Conservation (phyloP, 495 filamentous ascomycete genomes). For the Pseudotulostoma volvatum region DNA sequence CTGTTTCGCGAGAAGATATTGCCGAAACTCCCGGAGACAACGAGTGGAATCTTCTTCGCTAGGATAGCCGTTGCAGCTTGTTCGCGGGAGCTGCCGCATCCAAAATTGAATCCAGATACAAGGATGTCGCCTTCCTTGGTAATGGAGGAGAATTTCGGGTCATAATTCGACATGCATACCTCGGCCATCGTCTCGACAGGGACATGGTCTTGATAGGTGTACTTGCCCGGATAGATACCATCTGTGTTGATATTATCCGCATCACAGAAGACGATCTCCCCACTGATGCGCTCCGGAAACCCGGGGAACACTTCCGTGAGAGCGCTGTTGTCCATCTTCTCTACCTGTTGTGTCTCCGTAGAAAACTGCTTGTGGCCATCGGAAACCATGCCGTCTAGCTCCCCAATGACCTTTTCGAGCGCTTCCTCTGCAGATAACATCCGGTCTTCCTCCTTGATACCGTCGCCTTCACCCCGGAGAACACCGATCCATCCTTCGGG, state of each 20-base stretch:
- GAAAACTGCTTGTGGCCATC: conserved; percentile 27
- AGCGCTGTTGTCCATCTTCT: conserved; percentile 7
- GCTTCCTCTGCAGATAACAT: conserved; percentile 47
- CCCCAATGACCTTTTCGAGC: conserved; percentile 47
- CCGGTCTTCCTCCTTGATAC: conserved; percentile 40
- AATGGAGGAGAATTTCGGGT: conserved; percentile 36
- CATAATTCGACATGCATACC: conserved; percentile 73
- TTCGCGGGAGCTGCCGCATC: conserved; percentile 53
- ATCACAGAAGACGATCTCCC: conserved; percentile 6
- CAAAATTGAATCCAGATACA: conserved; percentile 65
- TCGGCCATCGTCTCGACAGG: conserved; percentile 50
- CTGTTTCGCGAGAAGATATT: conserved; percentile 65
- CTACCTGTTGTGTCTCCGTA: conserved; percentile 6
- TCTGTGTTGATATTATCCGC: conserved; percentile 11
- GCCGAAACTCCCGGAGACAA: conserved; percentile 58
- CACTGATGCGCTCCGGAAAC: background rate
- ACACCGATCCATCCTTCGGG: conserved; percentile 51
- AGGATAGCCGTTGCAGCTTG: conserved; percentile 70
- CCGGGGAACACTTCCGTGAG: conserved; percentile 7
- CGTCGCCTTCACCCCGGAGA: conserved; percentile 54
- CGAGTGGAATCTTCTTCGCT: conserved; percentile 55
- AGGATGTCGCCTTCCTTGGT: conserved; percentile 48
- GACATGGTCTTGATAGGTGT: conserved; percentile 66
- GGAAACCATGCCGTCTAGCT: conserved; percentile 47
- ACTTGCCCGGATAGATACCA: conserved; percentile 63